These are phyloP conservation scores for Xanthoconium separans DNA, from an alignment of 1,284 basidiomycete species.

Conservation along the genomic window DNA sequence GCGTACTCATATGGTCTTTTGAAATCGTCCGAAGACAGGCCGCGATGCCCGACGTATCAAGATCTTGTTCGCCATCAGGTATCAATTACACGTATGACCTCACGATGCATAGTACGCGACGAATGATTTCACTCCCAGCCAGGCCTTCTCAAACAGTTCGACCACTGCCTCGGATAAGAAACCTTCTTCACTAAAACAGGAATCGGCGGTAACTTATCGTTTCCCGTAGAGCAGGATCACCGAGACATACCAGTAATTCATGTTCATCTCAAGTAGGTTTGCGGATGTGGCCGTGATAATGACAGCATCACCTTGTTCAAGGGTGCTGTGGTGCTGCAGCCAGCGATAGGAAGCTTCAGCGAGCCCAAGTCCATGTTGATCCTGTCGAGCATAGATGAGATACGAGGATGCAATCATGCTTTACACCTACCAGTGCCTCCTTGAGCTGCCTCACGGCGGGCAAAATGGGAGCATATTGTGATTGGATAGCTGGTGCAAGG, in stretches of 20 bases:
- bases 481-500: conserved; percentile 7
- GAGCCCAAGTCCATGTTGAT: conserved; percentile 9
- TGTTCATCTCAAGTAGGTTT: conserved; percentile 29
- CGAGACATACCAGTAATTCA: conserved; percentile 13
- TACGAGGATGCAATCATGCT: background rate
- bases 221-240: background rate
- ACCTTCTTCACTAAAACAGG: conserved; percentile 42
- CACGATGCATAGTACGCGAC: conserved; percentile 16
- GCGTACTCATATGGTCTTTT: too few species aligned
- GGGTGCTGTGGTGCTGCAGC: conserved; percentile 34
- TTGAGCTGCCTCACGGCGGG: conserved; percentile 15
- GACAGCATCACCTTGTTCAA: conserved; percentile 30
- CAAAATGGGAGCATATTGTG: conserved; percentile 12
- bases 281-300: conserved; percentile 30
- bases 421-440: conserved; percentile 7
- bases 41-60: background rate
- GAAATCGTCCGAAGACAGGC: background rate
- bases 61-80: background rate
- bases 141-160: conserved; percentile 42
- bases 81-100: background rate
- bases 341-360: conserved; percentile 28
- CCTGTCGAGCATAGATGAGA: conserved; percentile 4
- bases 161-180: conserved; percentile 49
- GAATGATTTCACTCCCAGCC: conserved; percentile 8
- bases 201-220: background rate